Conservation (phyloP, 2,329 filamentous ascomycete genomes). For the Colletotrichum melonis region DNA sequence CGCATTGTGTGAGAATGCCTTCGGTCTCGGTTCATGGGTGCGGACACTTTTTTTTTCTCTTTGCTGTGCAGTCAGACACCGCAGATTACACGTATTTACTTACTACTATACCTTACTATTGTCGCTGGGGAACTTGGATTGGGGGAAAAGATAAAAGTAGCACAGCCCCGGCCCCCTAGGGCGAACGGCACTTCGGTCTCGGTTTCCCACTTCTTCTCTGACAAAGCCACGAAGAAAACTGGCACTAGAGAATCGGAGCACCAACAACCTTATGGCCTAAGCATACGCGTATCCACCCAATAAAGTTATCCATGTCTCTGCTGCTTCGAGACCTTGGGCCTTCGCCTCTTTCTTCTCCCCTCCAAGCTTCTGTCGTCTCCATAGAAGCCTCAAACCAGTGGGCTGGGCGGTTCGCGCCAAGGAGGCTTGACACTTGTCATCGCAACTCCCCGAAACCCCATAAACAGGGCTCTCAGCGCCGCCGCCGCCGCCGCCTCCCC, state of each 20-base stretch:
- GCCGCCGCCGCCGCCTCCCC: too few relatives aligned
- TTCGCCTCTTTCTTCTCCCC: not conserved
- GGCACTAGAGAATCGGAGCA: not conserved
- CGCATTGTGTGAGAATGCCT: not conserved
- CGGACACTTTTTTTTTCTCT: not conserved
- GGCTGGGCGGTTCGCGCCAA: not conserved
- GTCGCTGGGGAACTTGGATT: not conserved
- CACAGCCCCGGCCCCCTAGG: conserved; percentile 7
- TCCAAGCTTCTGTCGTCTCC: not conserved
- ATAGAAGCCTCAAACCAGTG: not conserved
- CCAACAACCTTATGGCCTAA: not conserved
- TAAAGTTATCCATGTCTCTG: conserved; percentile 20
- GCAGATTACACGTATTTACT: not conserved
- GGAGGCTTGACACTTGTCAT: conserved; percentile 13
- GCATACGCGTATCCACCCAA: conserved; percentile 18
- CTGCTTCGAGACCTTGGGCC: too few relatives aligned
- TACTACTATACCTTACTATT: too few relatives aligned
- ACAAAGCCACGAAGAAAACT: not conserved
- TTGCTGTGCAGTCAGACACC: not conserved
- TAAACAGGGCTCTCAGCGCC: not conserved
- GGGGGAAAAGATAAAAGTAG: not conserved
- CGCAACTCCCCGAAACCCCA: not conserved
- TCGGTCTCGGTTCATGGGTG: conserved; percentile 23
- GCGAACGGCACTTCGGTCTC: conserved; percentile 18
- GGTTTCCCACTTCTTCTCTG: conserved; percentile 12